These are phyloP conservation scores for Pleurotus cornucopiae DNA, from an alignment of 768 basidiomycete genomes.

Conservation along the genomic window DNA sequence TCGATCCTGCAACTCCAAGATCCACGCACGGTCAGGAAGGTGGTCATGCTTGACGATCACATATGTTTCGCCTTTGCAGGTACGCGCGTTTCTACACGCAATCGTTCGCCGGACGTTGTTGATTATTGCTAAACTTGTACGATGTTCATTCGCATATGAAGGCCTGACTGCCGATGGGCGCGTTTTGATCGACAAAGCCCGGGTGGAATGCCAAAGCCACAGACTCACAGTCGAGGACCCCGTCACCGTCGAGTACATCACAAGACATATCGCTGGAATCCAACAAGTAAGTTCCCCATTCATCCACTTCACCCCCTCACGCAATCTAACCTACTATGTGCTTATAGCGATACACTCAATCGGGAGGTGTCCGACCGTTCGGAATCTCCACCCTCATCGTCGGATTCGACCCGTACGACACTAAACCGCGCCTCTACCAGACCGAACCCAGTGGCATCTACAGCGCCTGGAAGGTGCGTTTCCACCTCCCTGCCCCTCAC, in stretches of 20 bases:
- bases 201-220: slow-evolving; percentile 97
- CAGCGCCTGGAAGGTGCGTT: slow-evolving; percentile 91
- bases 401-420: slow-evolving; percentile 94
- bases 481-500: background rate
- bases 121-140: background rate
- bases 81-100: slow-evolving; percentile 23
- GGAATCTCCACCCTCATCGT: slow-evolving; percentile 96
- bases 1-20: slow-evolving; percentile 96
- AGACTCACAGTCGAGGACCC: slow-evolving; percentile 97
- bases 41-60: slow-evolving; percentile 98
- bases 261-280: slow-evolving; percentile 96
- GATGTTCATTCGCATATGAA: slow-evolving; percentile 25
- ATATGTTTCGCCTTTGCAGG: slow-evolving; percentile 97
- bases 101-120: background rate
- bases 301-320: no score
- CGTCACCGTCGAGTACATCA: slow-evolving; percentile 97
- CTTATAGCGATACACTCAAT: slow-evolving; percentile 89
- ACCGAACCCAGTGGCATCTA: slow-evolving; percentile 98
- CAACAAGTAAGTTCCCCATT: slow-evolving; percentile 68
- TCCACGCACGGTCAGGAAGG: slow-evolving; percentile 94
- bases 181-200: slow-evolving; percentile 95
- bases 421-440: slow-evolving; percentile 84
- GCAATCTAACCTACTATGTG: background rate
- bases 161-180: slow-evolving; percentile 97
- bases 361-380: slow-evolving; percentile 96